phyloP scores from a whole-genome alignment of 495 filamentous ascomycete species.

The Amorphotheca resinae region DNA sequence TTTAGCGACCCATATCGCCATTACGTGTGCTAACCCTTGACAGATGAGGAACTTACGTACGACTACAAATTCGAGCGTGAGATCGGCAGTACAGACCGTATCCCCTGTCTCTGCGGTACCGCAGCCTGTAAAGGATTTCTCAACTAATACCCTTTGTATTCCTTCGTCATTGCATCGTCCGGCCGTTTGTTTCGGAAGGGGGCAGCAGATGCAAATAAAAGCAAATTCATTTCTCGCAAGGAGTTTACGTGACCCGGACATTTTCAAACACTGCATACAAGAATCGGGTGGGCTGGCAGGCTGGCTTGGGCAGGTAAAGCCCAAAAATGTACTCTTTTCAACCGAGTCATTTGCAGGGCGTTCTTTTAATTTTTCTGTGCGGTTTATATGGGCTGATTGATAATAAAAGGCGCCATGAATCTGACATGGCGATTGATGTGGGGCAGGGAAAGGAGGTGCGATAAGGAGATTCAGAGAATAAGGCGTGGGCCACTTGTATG shows the following conservation, averaged over 20 bases:
- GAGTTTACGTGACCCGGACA: constrained; percentile 1
- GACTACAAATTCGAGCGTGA: constrained; percentile 99
- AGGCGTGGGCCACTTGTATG: constrained; percentile 4
- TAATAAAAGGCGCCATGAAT: too few relatives aligned
- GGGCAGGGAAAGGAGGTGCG: too few relatives aligned
- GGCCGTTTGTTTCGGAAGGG: neutral
- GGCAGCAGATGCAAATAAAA: neutral
- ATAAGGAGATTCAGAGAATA: too few relatives aligned
- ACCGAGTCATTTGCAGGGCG: constrained; percentile 17
- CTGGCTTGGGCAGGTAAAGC: neutral
- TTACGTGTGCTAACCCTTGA: constrained; percentile 29
- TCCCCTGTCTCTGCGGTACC: constrained; percentile 93
- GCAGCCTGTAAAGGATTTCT: constrained; percentile 96
- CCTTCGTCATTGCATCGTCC: neutral
- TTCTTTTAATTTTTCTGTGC: constrained; percentile 5
- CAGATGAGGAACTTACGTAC: constrained; percentile 97
- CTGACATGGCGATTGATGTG: too few relatives aligned
- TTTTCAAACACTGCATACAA: constrained; percentile 13
- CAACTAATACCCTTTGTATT: constrained; percentile 46
- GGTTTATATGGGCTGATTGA: neutral
- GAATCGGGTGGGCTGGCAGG: constrained; percentile 3
- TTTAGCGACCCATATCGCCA: neutral
- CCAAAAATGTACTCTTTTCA: constrained; percentile 23
- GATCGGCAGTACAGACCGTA: constrained; percentile 84
- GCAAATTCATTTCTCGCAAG: constrained; percentile 6